Percentiles rank a stretch among this genome's conserved stretches.
These are phyloP conservation scores for Vanilla planifolia DNA, from an alignment of 106 monocot genomes.

Conservation along the genomic window DNA sequence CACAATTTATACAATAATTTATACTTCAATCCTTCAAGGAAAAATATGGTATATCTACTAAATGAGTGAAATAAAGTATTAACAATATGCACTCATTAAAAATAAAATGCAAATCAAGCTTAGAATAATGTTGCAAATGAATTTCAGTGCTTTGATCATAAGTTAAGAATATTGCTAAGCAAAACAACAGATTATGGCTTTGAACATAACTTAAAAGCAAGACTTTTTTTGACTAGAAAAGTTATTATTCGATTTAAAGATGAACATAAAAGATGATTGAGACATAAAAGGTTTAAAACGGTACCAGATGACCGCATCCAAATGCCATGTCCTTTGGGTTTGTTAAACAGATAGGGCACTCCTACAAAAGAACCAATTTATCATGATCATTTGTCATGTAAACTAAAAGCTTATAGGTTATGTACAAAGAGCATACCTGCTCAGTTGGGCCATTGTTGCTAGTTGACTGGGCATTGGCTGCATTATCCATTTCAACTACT, in stretches of 20 bases:
- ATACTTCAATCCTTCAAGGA: no score
- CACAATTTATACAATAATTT: no score
- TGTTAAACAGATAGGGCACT: slow-evolving; percentile 83
- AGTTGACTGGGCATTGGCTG: slow-evolving; percentile 24
- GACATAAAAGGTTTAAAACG: neutral
- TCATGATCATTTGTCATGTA: neutral
- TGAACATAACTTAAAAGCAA: no score
- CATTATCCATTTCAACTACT: slow-evolving; percentile 73
- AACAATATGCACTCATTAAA: no score
- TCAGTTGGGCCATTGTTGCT: slow-evolving; percentile 30
- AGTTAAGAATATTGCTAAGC: no score
- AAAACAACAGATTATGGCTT: no score
- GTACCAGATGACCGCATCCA: slow-evolving; percentile 75
- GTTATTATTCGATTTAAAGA: neutral
- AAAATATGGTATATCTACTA: no score
- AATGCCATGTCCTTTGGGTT: slow-evolving; percentile 93
- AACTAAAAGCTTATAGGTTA: neutral
- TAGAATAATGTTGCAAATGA: no score
- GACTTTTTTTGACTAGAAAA: no score
- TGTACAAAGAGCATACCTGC: slow-evolving; percentile 30
- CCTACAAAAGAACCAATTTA: slow-evolving; percentile 31
- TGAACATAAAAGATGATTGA: neutral
- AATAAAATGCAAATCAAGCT: no score
- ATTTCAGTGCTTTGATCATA: no score
- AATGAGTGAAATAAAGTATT: no score